Evolutionary conservation across 192 early-diverging fungal species (phyloP), one percentile per base, ranked within the genome.

Genomic region (Gryganskiella cystojenkinii): DNA sequence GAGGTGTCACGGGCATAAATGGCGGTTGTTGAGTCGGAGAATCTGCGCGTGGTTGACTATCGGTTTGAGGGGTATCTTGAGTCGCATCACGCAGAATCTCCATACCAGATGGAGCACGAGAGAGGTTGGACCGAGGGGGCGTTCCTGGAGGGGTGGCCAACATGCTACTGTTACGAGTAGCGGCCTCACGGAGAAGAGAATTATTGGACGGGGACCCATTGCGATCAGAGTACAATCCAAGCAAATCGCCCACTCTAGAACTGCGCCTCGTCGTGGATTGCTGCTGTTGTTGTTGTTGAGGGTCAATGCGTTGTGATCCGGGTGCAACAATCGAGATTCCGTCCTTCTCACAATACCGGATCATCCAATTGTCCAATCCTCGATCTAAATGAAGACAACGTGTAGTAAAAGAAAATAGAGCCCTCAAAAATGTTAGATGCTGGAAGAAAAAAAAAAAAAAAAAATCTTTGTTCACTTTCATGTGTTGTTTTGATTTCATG

Each of bases 311-410:
- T 34, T 65, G 61, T 44, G 15, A 25, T 24, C 24, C 50, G 2
- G 51, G 22, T 3, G 31, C 65, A 42, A 28, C 80, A 22, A 78
- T 69, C 11, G 52, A 67, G 22, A 71, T 71, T 9, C 68, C 85
- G 19, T 78, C 63, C 33, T 80, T 80, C 27, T 80, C 70, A 66
- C 87, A 88, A 47, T 86, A 92, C 24, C 87, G 88, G 28, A 96
- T 88, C 94, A 96, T 95, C 95, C 95, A 97, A 61, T 97, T 91
- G 42, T 92, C 89, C 51, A 83, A 37, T 22, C 90, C 88, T 37
- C 89, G 85, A 64, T 92, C 90, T 84, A 60, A 19, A 43, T 11
- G n/a, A 17, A 7, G 9, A 42, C 11, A 15, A 75, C 60, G 15
- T 28, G 37, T 45, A 1, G 44, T 52, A 58, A 37, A 55, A 37